A percentile compares a stretch with the other conserved stretches of the same genome.
These are phyloP conservation scores for Metschnikowia kunwiensis DNA, from an alignment of 805 yeast genomes.

Conservation along the genomic window DNA sequence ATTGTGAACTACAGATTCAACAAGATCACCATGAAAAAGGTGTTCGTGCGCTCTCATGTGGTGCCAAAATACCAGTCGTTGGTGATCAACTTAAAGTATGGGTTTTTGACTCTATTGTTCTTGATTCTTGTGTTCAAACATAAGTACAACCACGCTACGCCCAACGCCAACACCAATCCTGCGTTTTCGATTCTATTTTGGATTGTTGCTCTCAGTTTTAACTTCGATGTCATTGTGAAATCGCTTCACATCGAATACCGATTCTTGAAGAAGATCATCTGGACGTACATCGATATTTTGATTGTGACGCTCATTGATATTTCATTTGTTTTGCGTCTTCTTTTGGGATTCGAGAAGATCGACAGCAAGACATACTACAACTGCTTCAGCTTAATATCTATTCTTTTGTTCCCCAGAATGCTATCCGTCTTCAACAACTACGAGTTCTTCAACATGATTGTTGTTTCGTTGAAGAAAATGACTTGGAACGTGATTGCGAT, in stretches of 20 bases:
- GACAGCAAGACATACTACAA: slow-evolving; percentile 23
- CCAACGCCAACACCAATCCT: slow-evolving; percentile 2
- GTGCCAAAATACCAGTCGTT: slow-evolving; percentile 44
- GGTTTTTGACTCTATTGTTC: slow-evolving; percentile 30
- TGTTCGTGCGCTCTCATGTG: slow-evolving; percentile 28
- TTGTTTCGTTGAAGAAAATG: slow-evolving; percentile 51
- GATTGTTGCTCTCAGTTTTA: slow-evolving; percentile 45
- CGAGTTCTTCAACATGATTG: slow-evolving; percentile 49
- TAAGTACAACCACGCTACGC: slow-evolving; percentile 9
- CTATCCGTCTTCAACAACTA: slow-evolving; percentile 50
- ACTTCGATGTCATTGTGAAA: slow-evolving; percentile 45
- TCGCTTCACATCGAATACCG: slow-evolving; percentile 43
- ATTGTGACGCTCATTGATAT: slow-evolving; percentile 39
- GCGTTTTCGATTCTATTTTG: slow-evolving; percentile 39
- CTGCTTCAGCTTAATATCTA: slow-evolving; percentile 43
- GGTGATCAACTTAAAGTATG: slow-evolving; percentile 36
- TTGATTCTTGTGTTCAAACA: slow-evolving; percentile 29
- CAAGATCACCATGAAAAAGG: slow-evolving; percentile 30
- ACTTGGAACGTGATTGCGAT: slow-evolving; percentile 48
- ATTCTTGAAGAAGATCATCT: slow-evolving; percentile 47
- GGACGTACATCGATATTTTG: slow-evolving; percentile 50
- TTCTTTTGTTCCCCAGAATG: slow-evolving; percentile 48
- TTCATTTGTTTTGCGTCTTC: slow-evolving; percentile 26
- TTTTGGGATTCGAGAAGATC: slow-evolving; percentile 14
- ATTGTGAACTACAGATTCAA: slow-evolving; percentile 32